Conservation (phyloP, 192 early-diverging fungal genomes). For the Nowakowskiella sp. region DNA sequence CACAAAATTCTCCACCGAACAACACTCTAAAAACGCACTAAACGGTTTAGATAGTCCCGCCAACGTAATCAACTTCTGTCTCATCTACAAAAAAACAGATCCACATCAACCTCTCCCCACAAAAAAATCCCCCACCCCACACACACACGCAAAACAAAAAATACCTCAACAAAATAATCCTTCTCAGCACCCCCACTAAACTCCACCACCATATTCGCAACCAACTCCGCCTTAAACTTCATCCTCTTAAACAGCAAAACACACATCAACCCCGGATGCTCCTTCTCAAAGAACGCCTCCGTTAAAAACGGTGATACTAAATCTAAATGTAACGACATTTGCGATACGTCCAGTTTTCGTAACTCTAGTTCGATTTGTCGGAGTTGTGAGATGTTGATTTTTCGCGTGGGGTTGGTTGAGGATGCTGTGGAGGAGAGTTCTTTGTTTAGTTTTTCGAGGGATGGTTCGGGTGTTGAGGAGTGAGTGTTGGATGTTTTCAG, state of each 20-base stretch:
- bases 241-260: constrained; percentile 74
- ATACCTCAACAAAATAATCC: constrained; percentile 1
- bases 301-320: constrained; percentile 71
- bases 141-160: background rate
- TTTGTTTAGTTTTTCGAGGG: constrained; percentile 4
- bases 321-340: constrained; percentile 67
- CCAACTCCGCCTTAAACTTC: constrained; percentile 69
- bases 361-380: constrained; percentile 91
- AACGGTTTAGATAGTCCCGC: constrained; percentile 61
- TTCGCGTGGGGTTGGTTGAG: constrained; percentile 78
- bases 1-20: constrained; percentile 61
- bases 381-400: too few relatives aligned
- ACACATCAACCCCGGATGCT: constrained; percentile 66
- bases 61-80: constrained; percentile 58
- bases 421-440: constrained; percentile 52
- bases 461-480: constrained; percentile 42
- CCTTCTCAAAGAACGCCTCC: constrained; percentile 70
- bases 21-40: constrained; percentile 55
- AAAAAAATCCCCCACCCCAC: background rate
- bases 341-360: constrained; percentile 73
- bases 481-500: constrained; percentile 77
- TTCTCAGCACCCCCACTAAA: background rate
- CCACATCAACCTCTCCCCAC: background rate
- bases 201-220: constrained; percentile 25
- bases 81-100: constrained; percentile 26